These are phyloP conservation scores for Penicillium robsamsonii DNA, from an alignment of 495 filamentous ascomycete species.

Conservation along the genomic window DNA sequence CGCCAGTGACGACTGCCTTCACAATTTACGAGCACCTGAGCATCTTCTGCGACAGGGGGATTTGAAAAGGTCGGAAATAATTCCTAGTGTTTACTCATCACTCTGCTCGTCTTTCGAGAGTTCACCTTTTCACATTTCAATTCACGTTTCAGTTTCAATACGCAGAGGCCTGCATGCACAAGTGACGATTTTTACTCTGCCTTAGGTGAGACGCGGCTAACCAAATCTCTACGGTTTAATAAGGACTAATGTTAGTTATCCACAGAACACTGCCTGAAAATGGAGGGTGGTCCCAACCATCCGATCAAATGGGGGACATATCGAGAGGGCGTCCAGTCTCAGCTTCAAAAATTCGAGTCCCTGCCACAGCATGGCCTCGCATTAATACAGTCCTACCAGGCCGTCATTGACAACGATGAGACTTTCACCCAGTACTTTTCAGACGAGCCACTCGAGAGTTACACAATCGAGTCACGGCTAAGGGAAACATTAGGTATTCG, in stretches of 20 bases:
- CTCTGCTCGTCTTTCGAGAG: background rate
- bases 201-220: background rate
- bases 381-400: background rate
- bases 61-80: background rate
- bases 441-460: conserved; percentile 1
- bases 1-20: background rate
- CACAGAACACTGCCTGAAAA: background rate
- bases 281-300: background rate
- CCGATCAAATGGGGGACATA: conserved; percentile 1
- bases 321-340: background rate
- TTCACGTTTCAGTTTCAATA: background rate
- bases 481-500: conserved; percentile 1
- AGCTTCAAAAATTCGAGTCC: background rate
- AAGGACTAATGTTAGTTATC: background rate
- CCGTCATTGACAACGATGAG: conserved; percentile 6
- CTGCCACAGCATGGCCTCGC: background rate
- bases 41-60: background rate
- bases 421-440: conserved; percentile 10
- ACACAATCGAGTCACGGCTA: background rate
- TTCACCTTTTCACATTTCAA: background rate
- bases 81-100: background rate
- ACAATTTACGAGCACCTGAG: background rate
- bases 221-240: background rate
- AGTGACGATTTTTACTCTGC: background rate
- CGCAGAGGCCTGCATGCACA: background rate